A percentile compares a stretch with the other conserved stretches of the same genome.
Conservation (phyloP, 768 basidiomycete genomes). For the Tricholoma furcatifolium region DNA sequence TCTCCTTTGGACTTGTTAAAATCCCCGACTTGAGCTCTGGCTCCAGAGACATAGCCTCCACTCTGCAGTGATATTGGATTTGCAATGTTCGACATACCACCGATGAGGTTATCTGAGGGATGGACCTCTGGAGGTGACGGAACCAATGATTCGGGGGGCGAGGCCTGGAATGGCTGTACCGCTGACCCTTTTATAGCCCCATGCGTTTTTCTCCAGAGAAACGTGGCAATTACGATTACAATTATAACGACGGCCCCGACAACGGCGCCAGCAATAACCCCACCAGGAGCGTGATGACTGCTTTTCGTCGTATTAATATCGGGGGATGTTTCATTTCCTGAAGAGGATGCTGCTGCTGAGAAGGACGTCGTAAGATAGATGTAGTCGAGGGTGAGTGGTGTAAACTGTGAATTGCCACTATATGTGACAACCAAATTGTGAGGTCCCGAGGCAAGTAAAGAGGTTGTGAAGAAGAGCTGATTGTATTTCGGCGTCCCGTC, state of each 20-base stretch:
- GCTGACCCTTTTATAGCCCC: background rate
- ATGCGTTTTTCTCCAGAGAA: slow-evolving; percentile 1
- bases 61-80: background rate
- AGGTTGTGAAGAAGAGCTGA: slow-evolving; percentile 10
- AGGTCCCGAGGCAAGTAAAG: background rate
- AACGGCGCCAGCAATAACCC: slow-evolving; percentile 20
- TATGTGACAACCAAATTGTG: slow-evolving; percentile 9
- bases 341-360: background rate
- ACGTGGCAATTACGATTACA: background rate
- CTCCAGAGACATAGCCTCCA: slow-evolving; percentile 1
- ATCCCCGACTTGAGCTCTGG: background rate
- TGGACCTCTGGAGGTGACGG: background rate
- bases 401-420: background rate
- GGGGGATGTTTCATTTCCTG: no score
- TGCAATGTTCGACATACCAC: background rate
- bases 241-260: slow-evolving; percentile 13
- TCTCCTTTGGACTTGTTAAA: background rate
- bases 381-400: slow-evolving; percentile 8
- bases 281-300: slow-evolving; percentile 7
- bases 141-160: background rate
- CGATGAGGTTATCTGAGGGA: background rate
- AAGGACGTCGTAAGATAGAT: slow-evolving; percentile 19
- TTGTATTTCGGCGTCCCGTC: background rate
- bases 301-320: slow-evolving; percentile 1
- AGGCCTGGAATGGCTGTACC: background rate